These are phyloP conservation scores for Botrytis tulipae DNA, from an alignment of 2,329 filamentous ascomycete genomes.

Conservation along the genomic window DNA sequence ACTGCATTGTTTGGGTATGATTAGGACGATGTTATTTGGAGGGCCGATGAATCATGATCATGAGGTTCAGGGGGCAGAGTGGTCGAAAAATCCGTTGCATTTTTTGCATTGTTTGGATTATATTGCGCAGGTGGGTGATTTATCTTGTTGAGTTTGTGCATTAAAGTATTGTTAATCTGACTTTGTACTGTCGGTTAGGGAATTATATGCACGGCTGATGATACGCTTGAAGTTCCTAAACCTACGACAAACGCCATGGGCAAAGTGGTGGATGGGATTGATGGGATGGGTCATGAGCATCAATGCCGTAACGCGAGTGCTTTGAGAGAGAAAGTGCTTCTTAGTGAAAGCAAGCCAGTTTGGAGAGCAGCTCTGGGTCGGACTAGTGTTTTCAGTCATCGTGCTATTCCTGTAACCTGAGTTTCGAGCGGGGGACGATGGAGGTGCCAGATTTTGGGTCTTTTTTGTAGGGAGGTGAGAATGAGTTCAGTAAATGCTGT, in stretches of 20 bases:
- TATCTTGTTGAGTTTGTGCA: neutral
- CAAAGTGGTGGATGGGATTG: neutral
- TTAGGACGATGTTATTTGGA: neutral
- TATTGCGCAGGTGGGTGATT: neutral
- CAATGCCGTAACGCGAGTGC: neutral
- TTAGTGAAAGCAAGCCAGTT: neutral
- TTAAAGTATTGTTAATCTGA: neutral
- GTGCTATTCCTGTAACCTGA: neutral
- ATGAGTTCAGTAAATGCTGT: neutral
- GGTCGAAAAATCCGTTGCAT: constrained; percentile 1
- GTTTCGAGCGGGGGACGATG: neutral
- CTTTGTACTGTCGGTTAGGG: neutral
- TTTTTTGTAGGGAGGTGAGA: neutral
- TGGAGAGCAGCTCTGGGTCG: constrained; percentile 6
- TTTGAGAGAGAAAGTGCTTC: constrained; percentile 1
- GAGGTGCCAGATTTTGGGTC: neutral
- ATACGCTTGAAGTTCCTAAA: neutral
- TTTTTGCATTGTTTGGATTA: neutral
- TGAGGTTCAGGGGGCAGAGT: neutral
- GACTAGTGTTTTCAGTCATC: constrained; percentile 2
- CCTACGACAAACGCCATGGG: neutral
- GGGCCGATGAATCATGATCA: neutral
- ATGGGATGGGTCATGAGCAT: neutral
- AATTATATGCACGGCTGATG: neutral
- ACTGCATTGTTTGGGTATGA: constrained; percentile 3